These are phyloP conservation scores for Solanum hybrid DNA, from an alignment of 305 asterid species.

Conservation along the genomic window DNA sequence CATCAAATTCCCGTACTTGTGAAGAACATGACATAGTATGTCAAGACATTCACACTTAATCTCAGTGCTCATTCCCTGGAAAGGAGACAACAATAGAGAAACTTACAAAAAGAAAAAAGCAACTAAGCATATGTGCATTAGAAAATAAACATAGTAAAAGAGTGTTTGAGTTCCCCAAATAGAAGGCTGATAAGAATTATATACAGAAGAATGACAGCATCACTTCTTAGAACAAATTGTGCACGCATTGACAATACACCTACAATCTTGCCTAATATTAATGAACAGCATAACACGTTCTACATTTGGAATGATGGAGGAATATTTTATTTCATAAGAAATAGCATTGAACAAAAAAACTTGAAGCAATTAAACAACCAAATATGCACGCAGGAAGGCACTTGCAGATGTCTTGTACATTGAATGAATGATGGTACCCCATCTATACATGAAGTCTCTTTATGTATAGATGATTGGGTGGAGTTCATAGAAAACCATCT, in stretches of 20 bases:
- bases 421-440: background rate
- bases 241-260: background rate
- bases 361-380: background rate
- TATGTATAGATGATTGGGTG: background rate
- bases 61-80: constrained; percentile 74
- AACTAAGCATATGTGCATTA: background rate
- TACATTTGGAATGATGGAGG: background rate
- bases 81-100: background rate
- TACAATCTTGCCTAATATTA: background rate
- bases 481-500: background rate
- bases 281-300: background rate
- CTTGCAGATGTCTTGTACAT: background rate
- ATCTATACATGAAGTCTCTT: background rate
- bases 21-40: constrained; percentile 86
- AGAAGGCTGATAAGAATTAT: background rate
- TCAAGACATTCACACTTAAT: constrained; percentile 96
- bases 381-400: background rate
- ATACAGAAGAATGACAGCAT: background rate
- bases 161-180: background rate
- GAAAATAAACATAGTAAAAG: background rate
- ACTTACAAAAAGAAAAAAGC: background rate
- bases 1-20: constrained; percentile 83
- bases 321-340: background rate
- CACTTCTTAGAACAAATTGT: background rate
- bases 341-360: background rate